Evolutionary conservation across 225 moss, liverwort and hornwort species (phyloP), one percentile per base, ranked within the genome.

Genomic region (Bryoerythrophyllum caledonicum): DNA sequence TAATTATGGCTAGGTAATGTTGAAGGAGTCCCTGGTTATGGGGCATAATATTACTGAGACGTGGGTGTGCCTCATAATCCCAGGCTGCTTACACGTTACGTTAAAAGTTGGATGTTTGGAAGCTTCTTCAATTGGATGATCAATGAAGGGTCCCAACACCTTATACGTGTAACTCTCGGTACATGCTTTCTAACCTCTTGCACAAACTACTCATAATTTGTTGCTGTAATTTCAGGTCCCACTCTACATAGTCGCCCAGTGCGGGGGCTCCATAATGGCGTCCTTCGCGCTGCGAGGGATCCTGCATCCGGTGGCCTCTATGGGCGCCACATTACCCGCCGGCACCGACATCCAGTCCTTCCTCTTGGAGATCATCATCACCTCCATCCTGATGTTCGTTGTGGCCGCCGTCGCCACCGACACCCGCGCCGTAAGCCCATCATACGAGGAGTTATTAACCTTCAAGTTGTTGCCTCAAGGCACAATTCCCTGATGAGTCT

Each of bases 381-480:
- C 91, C 10, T 97, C 92, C 73, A 78, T 91, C 52, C 80, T 97
- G 69, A 97, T 97, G 96, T 94, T 97, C 67, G 91, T 94, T 32
- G 88, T 94, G 17, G 84, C 91, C 19, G 87, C 94, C 0, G 91
- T 92, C 5, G 82, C 94, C 0, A 96, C 96, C 2, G 94, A 97
- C 65, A 88, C 92, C 17, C 80, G 88, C 38, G 90, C 92, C 14
- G 92, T 96, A 79, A 87, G 93, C 71, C 56, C 32, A 32, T 30
- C 4, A 3, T 11, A 17, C 65, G 6, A 54, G 4, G n/a, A n/a
- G 17, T 38, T 7, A 17, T n/a, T 15, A 8, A 38, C 16, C 38
- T 38, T 32, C 32, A 32, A 3, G 51, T 30, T 70, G 38, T 38
- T 52, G 53, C 53, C 17, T 24, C 17, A 37, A 25, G 25, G 17